Base-by-base conservation (phyloP, 495 filamentous ascomycete species). In the Penicillium maclennaniae region DNA sequence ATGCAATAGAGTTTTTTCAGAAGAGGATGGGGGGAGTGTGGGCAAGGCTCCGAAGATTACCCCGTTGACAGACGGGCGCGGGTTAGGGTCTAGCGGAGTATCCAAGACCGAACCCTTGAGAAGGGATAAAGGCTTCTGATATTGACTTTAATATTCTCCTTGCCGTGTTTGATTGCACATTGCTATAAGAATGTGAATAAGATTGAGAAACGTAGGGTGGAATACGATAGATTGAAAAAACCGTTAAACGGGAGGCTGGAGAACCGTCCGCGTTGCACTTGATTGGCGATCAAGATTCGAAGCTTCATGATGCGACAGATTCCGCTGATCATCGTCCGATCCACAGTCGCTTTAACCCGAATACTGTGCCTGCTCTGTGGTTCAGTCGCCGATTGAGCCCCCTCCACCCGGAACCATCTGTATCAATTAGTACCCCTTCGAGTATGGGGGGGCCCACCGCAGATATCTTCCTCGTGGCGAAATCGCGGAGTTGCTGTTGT, bases 401-500 rank as follows among this genome's bases (percentile, higher is more conserved):
- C 9, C 12, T 36, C 21, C 44, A 46, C 27, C 4, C 15, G 25
- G 51, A 47, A 26, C 51, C 45, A 48, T 17, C 23, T 17, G 3
- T 45, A 43, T 39, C 23, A 4, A 17, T 19, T 26, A 21, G 15
- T 54, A 16, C 50, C 21, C 17, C 3, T 53, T 53, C 21, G 7
- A 45, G 46, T 55, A 43, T 51, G 49, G 48, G 34, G 8, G n/a
- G 40, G 45, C 41, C 57, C 53, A 56, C 53, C 49, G 55, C 45
- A 40, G 55, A 46, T 26, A 50, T 48, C 43, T 51, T 55, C 7
- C 60, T 60, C 60, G 60, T 63, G 60, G 60, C 58, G 41, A 63
- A 60, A 57, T 53, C 50, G 60, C 43, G 57, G 57, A 62, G 60
- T 44, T 40, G 10, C 16, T n/a, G 34, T 16, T 7, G 16, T 26